Evolutionary conservation across 345 rosid species (phyloP), one percentile per base, ranked within the genome.

Genomic region (Camelina sativa): DNA sequence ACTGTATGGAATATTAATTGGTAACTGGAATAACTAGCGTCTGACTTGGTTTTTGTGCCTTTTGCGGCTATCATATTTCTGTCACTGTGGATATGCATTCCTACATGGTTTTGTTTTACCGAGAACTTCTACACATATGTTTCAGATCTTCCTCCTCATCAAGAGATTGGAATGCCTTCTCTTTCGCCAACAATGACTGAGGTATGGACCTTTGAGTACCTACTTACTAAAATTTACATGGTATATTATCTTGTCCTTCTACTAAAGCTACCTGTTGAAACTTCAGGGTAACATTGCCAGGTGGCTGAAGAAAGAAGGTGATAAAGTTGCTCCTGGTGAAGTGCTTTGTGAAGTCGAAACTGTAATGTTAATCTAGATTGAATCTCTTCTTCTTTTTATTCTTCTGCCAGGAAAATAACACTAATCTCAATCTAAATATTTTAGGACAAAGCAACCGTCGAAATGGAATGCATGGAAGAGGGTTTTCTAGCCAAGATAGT

Each of bases 381-480:
- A 19, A 20, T 35, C 17, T n/a, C 55, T 40, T 57, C 19, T 55
- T 60, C 1, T 22, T n/a, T 16, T 52, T 30, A 43, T 9, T 50
- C 16, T 50, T 48, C 52, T 57, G 38, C 67, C 17, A 47, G 11
- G 48, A 53, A 37, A 50, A 20, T 58, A 64, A 23, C 32, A n/a
- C 69, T 65, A 64, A 48, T 63, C 56, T 48, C 55, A 22, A 25
- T 20, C 58, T 80, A 23, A 66, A 75, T 38, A 67, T 76, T 23
- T 41, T 69, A 94, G 97, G 98, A 94, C 73, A 94, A 94, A 83
- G 97, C 97, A 57, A 94, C 98, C 2, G 96, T 91, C 40, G 97
- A 94, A 86, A 87, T 94, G 98, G 98, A 94, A 82, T 88, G 97
- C 83, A 94, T 94, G 98, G 98, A 94, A 76, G 98, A 94, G 72